Conservation (phyloP, 2,329 filamentous ascomycete species). For the Beauveria pseudobassiana region DNA sequence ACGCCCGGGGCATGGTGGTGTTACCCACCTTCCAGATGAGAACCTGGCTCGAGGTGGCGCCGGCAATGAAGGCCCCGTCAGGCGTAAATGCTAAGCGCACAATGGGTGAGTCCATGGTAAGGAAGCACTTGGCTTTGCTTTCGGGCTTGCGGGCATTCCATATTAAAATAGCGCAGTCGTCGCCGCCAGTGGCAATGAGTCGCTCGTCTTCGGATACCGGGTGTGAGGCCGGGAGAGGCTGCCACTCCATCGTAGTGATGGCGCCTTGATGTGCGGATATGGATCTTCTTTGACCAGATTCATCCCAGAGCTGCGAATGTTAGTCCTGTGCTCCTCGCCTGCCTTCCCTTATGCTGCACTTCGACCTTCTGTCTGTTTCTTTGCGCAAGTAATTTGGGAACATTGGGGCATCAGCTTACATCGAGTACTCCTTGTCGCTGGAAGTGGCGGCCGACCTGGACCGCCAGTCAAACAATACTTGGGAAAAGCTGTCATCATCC, state of each 20-base stretch:
- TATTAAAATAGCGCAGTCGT: slow-evolving; percentile 55
- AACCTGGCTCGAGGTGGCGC: slow-evolving; percentile 50
- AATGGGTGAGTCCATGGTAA: slow-evolving; percentile 53
- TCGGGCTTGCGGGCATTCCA: slow-evolving; percentile 53
- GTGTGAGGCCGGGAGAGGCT: slow-evolving; percentile 39
- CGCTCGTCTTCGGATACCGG: slow-evolving; percentile 39
- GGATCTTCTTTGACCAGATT: slow-evolving; percentile 43
- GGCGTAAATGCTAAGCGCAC: slow-evolving; percentile 55
- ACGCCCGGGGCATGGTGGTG: slow-evolving; percentile 48
- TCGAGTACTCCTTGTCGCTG: slow-evolving; percentile 51
- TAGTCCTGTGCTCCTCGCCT: not conserved
- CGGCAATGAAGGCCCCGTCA: slow-evolving; percentile 55
- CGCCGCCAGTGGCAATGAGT: slow-evolving; percentile 52
- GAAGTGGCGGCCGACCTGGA: slow-evolving; percentile 50
- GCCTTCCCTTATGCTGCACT: not conserved
- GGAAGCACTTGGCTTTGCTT: slow-evolving; percentile 48
- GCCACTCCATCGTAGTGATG: slow-evolving; percentile 54
- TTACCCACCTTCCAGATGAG: slow-evolving; percentile 60
- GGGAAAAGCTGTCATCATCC: slow-evolving; percentile 45
- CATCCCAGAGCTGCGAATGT: slow-evolving; percentile 44
- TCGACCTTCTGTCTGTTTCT: not conserved
- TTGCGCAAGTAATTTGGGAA: not conserved
- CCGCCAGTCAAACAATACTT: slow-evolving; percentile 48
- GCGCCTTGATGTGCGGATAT: slow-evolving; percentile 52
- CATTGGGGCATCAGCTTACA: slow-evolving; percentile 34